Evolutionary conservation across 2,329 filamentous ascomycete genomes (phyloP).

Genomic region (Cladosporium sp.): DNA sequence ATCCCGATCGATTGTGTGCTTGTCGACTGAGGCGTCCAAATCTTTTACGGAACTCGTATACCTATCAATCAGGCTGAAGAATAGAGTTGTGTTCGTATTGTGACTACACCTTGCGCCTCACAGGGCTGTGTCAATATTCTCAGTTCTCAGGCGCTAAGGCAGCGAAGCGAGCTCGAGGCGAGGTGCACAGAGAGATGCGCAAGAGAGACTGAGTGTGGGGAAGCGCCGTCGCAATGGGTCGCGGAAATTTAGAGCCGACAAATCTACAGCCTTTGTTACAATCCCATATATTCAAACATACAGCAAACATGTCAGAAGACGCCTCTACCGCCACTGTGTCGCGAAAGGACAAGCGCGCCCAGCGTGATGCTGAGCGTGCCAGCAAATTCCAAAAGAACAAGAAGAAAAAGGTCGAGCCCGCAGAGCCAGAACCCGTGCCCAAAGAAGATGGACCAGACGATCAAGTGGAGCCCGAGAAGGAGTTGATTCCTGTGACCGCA

Average conservation of each 20-base stretch:
- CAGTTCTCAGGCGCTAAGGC: background rate
- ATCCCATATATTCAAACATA: background rate
- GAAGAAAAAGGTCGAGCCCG: slow-evolving; percentile 28
- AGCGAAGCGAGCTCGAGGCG: background rate
- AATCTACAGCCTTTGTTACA: background rate
- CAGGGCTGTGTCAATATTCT: background rate
- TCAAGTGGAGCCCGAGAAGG: slow-evolving; percentile 18
- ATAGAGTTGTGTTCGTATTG: background rate
- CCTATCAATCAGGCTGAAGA: background rate
- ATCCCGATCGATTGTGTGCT: background rate
- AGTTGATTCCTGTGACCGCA: slow-evolving; percentile 13
- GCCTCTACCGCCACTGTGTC: slow-evolving; percentile 18
- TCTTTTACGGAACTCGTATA: background rate
- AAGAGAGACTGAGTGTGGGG: background rate
- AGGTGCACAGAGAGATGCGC: background rate
- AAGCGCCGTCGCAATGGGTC: background rate
- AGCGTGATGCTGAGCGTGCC: slow-evolving; percentile 32
- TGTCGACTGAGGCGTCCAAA: background rate
- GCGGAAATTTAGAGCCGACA: slow-evolving; percentile 1
- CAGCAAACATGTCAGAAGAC: slow-evolving; percentile 25
- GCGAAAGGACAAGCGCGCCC: slow-evolving; percentile 34
- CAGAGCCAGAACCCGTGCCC: slow-evolving; percentile 21
- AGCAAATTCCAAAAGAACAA: slow-evolving; percentile 26
- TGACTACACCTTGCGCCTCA: background rate
- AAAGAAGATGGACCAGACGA: slow-evolving; percentile 20